Evolutionary conservation across 2,329 filamentous ascomycete genomes (phyloP), one percentile per base, ranked within the genome.

Genomic region (Fusarium sp.): DNA sequence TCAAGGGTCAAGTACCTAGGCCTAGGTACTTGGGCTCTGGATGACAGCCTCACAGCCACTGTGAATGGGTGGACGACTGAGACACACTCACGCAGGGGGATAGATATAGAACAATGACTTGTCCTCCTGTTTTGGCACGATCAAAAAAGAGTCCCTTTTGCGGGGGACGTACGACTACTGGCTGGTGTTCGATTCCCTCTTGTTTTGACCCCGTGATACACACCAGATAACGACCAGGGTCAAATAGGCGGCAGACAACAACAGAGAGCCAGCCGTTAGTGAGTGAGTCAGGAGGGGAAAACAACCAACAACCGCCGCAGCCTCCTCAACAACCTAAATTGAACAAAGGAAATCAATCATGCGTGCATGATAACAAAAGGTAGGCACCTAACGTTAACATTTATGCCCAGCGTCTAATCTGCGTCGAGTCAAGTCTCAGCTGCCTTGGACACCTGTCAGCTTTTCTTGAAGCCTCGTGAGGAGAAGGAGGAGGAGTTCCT

Each of bases 181-280:
- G 57, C 39, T 36, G 49, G 31, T 50, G 64, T 46, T 53, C 32
- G 29, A 58, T 64, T 35, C 43, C 56, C 40, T 34, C 31, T 65
- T 58, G 54, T 43, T 45, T 49, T 55, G 61, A 63, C 57, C 61
- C 52, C 62, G 62, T 65, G 62, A 65, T 63, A 62, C 61, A 63
- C 25, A 52, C 50, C 26, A 36, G 44, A 43, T 22, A 50, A 43
- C 3, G 54, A 28, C 36, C 24, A 43, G 46, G 49, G 41, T 48
- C 49, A 44, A 44, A 19, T 19, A 19, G 19, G 19, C 19, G 40
- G 43, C 43, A 38, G 28, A 53, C 38, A 41, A 36, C 26, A 32
- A 19, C 36, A 51, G 58, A 40, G 32, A 36, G 34, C 22, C 28
- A 29, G n/a, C 25, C 26, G 32, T 25, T 29, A 44, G 38, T 49